Evolutionary conservation across 257 asterid genomes (phyloP).

Genomic region (Nicotiana noctiflora): DNA sequence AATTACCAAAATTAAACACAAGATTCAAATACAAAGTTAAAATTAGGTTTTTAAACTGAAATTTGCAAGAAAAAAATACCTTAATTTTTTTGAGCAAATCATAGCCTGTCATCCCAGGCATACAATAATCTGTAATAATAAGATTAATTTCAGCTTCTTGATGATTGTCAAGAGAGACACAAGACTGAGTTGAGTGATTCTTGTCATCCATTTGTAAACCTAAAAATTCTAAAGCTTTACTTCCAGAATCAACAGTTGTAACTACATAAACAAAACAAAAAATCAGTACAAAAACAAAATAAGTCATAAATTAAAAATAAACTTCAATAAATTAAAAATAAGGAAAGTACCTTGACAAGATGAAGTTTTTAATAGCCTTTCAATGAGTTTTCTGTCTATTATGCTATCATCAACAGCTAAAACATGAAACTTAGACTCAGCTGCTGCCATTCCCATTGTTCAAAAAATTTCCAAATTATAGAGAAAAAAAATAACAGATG

Average conservation of each 20-base stretch:
- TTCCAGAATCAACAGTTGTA: constrained; percentile 63
- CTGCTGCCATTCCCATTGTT: constrained; percentile 33
- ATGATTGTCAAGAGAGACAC: constrained; percentile 28
- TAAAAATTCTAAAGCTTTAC: constrained; percentile 50
- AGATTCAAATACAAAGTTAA: not conserved
- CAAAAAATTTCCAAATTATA: not conserved
- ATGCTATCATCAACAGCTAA: constrained; percentile 46
- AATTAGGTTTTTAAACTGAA: not conserved
- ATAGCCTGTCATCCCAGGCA: constrained; percentile 97
- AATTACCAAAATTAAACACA: not conserved
- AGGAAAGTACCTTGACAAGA: constrained; percentile 36
- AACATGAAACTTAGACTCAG: constrained; percentile 37
- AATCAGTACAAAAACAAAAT: not conserved
- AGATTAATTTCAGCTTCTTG: constrained; percentile 39
- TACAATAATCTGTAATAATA: constrained; percentile 85
- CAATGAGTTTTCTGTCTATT: constrained; percentile 39
- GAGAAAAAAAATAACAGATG: not conserved
- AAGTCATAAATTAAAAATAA: not conserved
- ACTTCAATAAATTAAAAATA: not conserved
- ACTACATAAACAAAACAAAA: constrained; percentile 26
- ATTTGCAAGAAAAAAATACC: constrained; percentile 24
- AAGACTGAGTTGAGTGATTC: constrained; percentile 20
- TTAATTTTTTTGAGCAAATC: constrained; percentile 80
- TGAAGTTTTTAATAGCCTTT: constrained; percentile 34
- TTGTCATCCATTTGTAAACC: constrained; percentile 35